These are phyloP conservation scores for Colletotrichum lini DNA, from an alignment of 2,329 filamentous ascomycete species.

Conservation along the genomic window DNA sequence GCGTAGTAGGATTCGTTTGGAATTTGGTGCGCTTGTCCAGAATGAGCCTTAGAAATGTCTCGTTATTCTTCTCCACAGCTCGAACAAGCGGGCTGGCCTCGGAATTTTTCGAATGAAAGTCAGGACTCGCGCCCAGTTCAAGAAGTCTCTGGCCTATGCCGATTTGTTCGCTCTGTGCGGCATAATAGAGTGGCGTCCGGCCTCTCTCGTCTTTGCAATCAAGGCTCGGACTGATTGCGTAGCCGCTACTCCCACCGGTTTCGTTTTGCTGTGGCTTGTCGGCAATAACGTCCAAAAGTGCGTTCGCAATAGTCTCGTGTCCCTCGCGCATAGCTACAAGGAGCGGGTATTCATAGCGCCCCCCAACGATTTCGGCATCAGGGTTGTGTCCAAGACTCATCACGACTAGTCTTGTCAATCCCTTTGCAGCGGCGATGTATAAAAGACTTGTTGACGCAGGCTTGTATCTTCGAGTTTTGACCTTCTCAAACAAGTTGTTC, in stretches of 20 bases:
- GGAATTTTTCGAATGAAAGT: fast-evolving
- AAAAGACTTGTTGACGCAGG: background rate
- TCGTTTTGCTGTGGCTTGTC: background rate
- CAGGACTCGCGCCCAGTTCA: background rate
- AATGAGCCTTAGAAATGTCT: background rate
- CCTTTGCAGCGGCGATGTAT: background rate
- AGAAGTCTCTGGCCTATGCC: background rate
- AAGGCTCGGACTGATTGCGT: background rate
- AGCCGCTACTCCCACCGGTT: fast-evolving
- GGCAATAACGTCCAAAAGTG: background rate
- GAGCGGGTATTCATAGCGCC: background rate
- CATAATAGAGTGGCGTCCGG: background rate
- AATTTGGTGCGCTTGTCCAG: background rate
- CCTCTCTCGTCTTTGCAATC: background rate
- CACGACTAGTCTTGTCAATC: fast-evolving
- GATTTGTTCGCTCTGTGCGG: fast-evolving
- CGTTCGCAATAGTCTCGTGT: fast-evolving
- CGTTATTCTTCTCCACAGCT: background rate
- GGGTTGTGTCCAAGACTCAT: fast-evolving
- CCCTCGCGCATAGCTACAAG: background rate
- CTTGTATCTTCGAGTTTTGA: background rate
- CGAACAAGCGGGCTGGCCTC: background rate
- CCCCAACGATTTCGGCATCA: fast-evolving
- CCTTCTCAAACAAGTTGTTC: background rate
- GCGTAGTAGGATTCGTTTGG: too few species aligned